Conservation (phyloP, 2,329 filamentous ascomycete species). For the Bertia moriformis region DNA sequence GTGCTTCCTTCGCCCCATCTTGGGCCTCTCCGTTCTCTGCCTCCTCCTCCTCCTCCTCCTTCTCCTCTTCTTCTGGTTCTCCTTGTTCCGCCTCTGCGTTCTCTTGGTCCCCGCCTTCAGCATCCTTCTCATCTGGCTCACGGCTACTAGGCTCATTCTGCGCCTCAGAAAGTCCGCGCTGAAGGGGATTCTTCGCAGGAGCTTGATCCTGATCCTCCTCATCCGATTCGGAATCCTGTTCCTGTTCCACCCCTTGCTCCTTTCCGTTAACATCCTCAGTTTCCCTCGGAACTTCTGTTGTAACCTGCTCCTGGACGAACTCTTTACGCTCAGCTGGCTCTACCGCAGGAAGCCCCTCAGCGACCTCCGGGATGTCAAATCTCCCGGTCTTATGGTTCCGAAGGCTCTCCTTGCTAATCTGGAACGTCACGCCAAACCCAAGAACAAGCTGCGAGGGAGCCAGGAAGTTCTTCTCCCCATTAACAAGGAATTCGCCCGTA, state of each 20-base stretch:
- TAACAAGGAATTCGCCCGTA: constrained; percentile 64
- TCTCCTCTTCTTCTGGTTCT: not conserved
- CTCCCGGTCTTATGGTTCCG: constrained; percentile 66
- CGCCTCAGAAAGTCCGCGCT: not conserved
- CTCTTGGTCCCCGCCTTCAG: not conserved
- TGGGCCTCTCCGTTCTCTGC: not conserved
- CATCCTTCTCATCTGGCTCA: not conserved
- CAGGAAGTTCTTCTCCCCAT: constrained; percentile 79
- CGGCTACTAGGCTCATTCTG: not conserved
- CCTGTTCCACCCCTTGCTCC: not conserved
- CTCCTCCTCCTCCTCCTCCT: not conserved
- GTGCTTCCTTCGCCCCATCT: not conserved
- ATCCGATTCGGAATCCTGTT: not conserved
- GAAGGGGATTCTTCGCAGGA: not conserved
- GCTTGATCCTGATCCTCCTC: not conserved
- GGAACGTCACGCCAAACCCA: constrained; percentile 77
- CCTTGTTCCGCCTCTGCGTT: not conserved
- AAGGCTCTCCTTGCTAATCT: constrained; percentile 77
- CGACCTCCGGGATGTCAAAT: constrained; percentile 22
- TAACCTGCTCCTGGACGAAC: too few relatives aligned
- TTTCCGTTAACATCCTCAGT: not conserved
- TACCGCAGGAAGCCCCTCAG: constrained; percentile 4
- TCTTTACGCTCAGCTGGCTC: not conserved
- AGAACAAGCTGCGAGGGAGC: constrained; percentile 77
- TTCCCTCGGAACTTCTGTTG: not conserved